Evolutionary conservation across 2,329 filamentous ascomycete genomes (phyloP).

Genomic region (Allantophomopsis lycopodina): DNA sequence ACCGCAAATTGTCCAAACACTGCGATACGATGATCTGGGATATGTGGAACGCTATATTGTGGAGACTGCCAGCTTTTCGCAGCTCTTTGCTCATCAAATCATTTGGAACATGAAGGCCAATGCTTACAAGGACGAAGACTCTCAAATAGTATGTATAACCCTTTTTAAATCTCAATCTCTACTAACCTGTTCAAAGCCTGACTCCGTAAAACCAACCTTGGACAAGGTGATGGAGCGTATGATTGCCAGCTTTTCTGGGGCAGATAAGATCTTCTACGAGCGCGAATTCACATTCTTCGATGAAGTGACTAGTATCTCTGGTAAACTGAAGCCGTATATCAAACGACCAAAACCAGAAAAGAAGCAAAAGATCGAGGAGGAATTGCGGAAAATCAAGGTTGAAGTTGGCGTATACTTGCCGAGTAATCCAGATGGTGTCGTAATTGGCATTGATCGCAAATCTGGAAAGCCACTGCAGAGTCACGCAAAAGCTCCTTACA

Average conservation of each 20-base stretch:
- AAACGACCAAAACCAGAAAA: conserved; percentile 90
- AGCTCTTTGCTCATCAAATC: conserved; percentile 96
- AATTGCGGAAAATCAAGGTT: conserved; percentile 91
- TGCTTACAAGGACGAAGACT: conserved; percentile 93
- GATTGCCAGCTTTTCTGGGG: conserved; percentile 64
- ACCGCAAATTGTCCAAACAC: conserved; percentile 89
- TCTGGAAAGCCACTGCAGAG: conserved; percentile 95
- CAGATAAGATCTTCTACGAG: conserved; percentile 79
- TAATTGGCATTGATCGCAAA: conserved; percentile 95
- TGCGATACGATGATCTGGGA: conserved; percentile 84
- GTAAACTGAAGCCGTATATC: conserved; percentile 87
- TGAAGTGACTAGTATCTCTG: conserved; percentile 89
- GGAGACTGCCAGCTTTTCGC: conserved; percentile 95
- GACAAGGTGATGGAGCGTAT: conserved; percentile 82
- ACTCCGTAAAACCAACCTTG: conserved; percentile 83
- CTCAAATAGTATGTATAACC: conserved; percentile 51
- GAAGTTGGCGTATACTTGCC: conserved; percentile 96
- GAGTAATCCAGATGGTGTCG: conserved; percentile 90
- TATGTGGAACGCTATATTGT: conserved; percentile 96
- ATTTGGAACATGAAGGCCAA: conserved; percentile 99
- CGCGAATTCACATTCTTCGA: conserved; percentile 97
- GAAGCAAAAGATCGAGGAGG: conserved; percentile 98
- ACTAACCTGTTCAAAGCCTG: conserved; percentile 39
- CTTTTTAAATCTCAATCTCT: not conserved
- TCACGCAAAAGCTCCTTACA: conserved; percentile 96